Base-by-base conservation (phyloP, 169 alveolate genomes). In the Cytauxzoon felis region DNA sequence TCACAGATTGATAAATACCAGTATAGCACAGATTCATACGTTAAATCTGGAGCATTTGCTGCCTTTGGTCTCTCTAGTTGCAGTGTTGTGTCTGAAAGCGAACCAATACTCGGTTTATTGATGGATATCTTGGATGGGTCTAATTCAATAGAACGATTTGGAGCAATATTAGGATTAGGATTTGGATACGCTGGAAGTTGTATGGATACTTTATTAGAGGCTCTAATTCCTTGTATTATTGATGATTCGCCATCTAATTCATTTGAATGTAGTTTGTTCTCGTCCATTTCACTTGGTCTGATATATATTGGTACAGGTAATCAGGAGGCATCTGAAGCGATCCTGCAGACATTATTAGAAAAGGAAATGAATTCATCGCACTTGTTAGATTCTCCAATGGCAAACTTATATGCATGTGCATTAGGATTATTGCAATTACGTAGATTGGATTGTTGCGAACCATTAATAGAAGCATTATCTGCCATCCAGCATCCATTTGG, bases 171-270 rank as follows among this genome's bases (percentile, higher is more conserved):
- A 57, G 99, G 99, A 8, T 93, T 98, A 41, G 98, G 98, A 11
- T 90, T 95, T 56, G 98, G 99, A 8, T 97, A 97, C 67, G 98
- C 99, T 16, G 99, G 99, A 4, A 90, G 97, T 29, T 92, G 92
- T 72, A 88, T 98, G 54, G 97, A 90, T 60, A 97, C 93, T 48
- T 70, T 97, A 24, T 68, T 90, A 33, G 97, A 91, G 61, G 71
- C 82, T 8, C 71, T 96, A 47, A 85, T 91, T 13, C 97, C 98
- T 5, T 64, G 90, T 7, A 88, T 93, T 30, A 75, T 94, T 19
- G 98, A 95, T 58, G 73, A 89, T 40, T 69, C 75, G n/a, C 83
- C 90, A 40, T 80, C 88, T n/a, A 76, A 84, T 41, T 73, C 91
- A 18, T 60, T 95, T 36, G 98, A 94, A 75, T 82, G 95, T 36